Conservation (phyloP, 2,329 filamentous ascomycete species). For the Karstenula rhodostoma region DNA sequence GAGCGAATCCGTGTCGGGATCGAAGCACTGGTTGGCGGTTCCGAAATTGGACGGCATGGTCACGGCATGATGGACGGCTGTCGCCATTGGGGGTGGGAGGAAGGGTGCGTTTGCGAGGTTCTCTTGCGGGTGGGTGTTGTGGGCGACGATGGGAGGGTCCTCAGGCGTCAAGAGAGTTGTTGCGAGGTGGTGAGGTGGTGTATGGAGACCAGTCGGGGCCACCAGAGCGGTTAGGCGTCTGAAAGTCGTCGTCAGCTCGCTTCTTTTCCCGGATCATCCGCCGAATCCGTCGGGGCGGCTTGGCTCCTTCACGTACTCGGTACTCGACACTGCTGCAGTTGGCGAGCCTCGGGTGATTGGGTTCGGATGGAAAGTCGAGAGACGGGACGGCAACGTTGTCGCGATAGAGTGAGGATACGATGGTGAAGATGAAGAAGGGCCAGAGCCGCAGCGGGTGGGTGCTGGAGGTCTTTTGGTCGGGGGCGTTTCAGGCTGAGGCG, state of each 20-base stretch:
- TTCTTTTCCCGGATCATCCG: slow-evolving; percentile 42
- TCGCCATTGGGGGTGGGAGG: slow-evolving; percentile 45
- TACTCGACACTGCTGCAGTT: not conserved
- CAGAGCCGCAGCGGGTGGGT: slow-evolving; percentile 13
- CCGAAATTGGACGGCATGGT: slow-evolving; percentile 45
- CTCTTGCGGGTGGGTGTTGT: slow-evolving; percentile 21
- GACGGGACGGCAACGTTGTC: not conserved
- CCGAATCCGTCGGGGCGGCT: slow-evolving; percentile 42
- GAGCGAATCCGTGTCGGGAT: slow-evolving; percentile 51
- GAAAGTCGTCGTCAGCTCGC: slow-evolving; percentile 49
- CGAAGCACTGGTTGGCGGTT: slow-evolving; percentile 46
- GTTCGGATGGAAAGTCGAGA: slow-evolving; percentile 7
- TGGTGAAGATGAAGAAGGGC: slow-evolving; percentile 17
- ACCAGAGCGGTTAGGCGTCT: slow-evolving; percentile 43
- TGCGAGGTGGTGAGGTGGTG: slow-evolving; percentile 33
- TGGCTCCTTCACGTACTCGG: slow-evolving; percentile 21
- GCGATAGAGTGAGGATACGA: slow-evolving; percentile 7
- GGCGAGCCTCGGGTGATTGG: slow-evolving; percentile 11
- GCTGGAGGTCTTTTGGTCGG: slow-evolving; percentile 36
- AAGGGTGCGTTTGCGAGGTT: slow-evolving; percentile 23
- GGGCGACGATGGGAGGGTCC: slow-evolving; percentile 23
- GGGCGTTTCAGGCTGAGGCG: slow-evolving; percentile 35
- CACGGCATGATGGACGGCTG: slow-evolving; percentile 46
- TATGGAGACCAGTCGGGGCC: slow-evolving; percentile 21
- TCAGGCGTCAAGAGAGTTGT: slow-evolving; percentile 37